A percentile compares a stretch with the other conserved stretches of the same genome.
Conservation (phyloP, 805 yeast species). For the Nakazawaea pomicola region DNA sequence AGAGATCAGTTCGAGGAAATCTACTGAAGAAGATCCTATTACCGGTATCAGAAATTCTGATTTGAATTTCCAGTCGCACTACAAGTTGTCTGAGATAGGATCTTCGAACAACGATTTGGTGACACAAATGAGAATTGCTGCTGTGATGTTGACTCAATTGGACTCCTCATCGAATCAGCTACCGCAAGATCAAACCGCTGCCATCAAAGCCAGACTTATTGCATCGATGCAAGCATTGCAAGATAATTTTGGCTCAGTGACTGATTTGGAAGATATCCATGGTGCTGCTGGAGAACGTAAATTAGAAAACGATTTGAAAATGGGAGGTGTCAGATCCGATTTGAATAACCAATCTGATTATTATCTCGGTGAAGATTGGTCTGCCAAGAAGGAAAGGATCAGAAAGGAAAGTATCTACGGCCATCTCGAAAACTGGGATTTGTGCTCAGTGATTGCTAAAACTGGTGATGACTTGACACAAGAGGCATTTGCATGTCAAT, state of each 20-base stretch:
- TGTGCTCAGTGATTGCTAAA: slow-evolving; percentile 92
- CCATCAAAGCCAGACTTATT: slow-evolving; percentile 64
- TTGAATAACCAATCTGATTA: slow-evolving; percentile 25
- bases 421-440: slow-evolving; percentile 86
- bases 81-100: slow-evolving; percentile 16
- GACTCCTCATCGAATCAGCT: slow-evolving; percentile 55
- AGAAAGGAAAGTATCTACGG: slow-evolving; percentile 77
- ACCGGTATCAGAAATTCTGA: slow-evolving; percentile 18
- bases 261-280: slow-evolving; percentile 43
- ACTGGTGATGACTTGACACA: slow-evolving; percentile 95
- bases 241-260: slow-evolving; percentile 49
- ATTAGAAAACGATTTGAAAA: slow-evolving; percentile 84
- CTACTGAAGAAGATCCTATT: slow-evolving; percentile 5
- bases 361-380: slow-evolving; percentile 92
- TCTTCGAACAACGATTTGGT: slow-evolving; percentile 51
- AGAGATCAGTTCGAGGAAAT: slow-evolving; percentile 13
- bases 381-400: slow-evolving; percentile 72
- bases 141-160: slow-evolving; percentile 88
- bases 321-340: slow-evolving; percentile 56
- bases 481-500: slow-evolving; percentile 96
- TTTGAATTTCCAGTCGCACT: slow-evolving; percentile 23
- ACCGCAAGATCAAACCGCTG: slow-evolving; percentile 55
- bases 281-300: slow-evolving; percentile 89
- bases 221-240: slow-evolving; percentile 75
- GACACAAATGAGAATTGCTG: slow-evolving; percentile 92